Evolutionary conservation across 2,329 filamentous ascomycete species (phyloP), one percentile per base, ranked within the genome.

Genomic region (Coniochaeta sp.): DNA sequence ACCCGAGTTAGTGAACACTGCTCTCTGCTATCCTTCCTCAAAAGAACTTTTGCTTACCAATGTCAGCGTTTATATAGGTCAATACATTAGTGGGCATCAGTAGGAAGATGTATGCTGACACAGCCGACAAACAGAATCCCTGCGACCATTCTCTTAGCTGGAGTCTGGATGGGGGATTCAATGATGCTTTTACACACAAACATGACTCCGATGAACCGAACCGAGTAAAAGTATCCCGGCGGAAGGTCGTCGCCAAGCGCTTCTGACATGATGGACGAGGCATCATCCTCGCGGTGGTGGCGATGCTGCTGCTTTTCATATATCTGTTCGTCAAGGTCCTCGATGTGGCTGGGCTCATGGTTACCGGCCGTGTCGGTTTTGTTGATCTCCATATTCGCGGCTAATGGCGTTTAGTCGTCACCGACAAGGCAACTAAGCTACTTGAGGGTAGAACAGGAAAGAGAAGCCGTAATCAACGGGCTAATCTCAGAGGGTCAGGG

Each of bases 11-110:
- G 22, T 34, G 12, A 22, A 17, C 9, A 24, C 12, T 38, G 16
- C 34, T 36, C 26, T 24, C 12, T 1, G 17, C 4, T 55, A 4
- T 4, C 8, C 9, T 34, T 14, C 38, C 38, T 38, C 7, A 7
- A 10, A 4, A 36, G 4, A n/a, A 36, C 14, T 30, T 12, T 17
- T 24, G 30, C 54, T 16, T 55, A 61, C 59, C 61, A 28, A 64
- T 58, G 55, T 64, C 62, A 6, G 55, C n/a, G 50, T 62, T 62
- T 40, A 62, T 62, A 52, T 60, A 71, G 1, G 69, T 68, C 42
- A 74, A 65, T 36, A 73, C 69, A 54, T 74, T 75, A 32, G 72
- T 74, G 14, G 73, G 73, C n/a, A 75, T 58, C 42, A 75, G 67
- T 26, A 75, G 58, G 60, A 74, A 75, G 58, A 75, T 67, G 59